Evolutionary conservation across 1,284 basidiomycete genomes (phyloP), one percentile per base, ranked within the genome.

Genomic region (Flammula alnicola): DNA sequence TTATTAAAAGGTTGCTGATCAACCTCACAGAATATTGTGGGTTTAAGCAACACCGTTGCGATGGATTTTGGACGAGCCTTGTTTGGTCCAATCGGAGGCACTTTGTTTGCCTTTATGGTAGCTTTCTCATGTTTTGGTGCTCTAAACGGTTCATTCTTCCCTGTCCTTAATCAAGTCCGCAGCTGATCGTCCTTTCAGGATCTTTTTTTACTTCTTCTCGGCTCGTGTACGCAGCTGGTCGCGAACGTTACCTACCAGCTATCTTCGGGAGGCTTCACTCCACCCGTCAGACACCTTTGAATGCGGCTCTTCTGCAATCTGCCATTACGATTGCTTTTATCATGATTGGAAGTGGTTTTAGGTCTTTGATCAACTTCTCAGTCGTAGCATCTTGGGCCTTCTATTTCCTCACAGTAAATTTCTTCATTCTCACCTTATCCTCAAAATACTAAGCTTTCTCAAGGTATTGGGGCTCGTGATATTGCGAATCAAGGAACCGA

Each of bases 91-190:
- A 69, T 88, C 10, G 96, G 97, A 16, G 95, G 91, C 0, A 81
- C 86, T 1, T 63, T 96, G 3, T 98, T 99, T 65, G 93, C 95
- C 1, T 76, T 82, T 52, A 84, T 95, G 75, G 96, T 99, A 2
- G 92, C 94, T 1, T 83, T 98, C 52, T 96, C 93, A 1, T 98
- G 95, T 64, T 93, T 97, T 59, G 95, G 95, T 8, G 93, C 95
- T 1, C 69, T 97, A 35, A 95, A 95, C 65, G 91, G 92, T 80
- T 8, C 62, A 55, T 14, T 35, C 22, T 29, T 9, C 37, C 7
- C n/a, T 2, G 22, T 23, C 29, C 26, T 11, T 30, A 19, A n/a
- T n/a, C n/a, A n/a, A n/a, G 29, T 20, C 23, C 35, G 26, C n/a
- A 39, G 10, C 37, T 58, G 47, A 63, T 17, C 46, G 32, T 41